phyloP scores from a whole-genome alignment of 139 green algal genomes.

The Chlamydomonas asymmetrica region DNA sequence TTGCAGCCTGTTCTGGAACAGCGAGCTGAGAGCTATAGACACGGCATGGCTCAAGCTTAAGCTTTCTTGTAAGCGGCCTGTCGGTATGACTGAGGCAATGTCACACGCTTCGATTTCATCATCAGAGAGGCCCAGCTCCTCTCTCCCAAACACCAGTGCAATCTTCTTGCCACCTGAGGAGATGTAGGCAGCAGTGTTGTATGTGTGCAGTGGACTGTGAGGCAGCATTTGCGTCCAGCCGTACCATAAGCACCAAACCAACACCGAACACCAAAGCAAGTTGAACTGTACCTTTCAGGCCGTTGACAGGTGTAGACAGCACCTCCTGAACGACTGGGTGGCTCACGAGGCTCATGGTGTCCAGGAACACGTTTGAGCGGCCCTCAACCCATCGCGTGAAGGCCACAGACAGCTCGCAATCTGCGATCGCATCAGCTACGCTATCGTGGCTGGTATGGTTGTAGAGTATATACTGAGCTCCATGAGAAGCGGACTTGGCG shows the following conservation, averaged over 20 bases:
- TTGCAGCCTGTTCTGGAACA: conserved; percentile 44
- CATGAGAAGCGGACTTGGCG: too few relatives aligned
- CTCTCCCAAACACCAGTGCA: conserved; percentile 62
- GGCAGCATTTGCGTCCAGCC: too few relatives aligned
- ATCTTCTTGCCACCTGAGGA: too few relatives aligned
- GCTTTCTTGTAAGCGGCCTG: conserved; percentile 39
- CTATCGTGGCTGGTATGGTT: neutral
- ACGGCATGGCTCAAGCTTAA: conserved; percentile 58
- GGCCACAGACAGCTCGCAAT: neutral
- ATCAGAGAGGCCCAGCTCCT: conserved; percentile 55
- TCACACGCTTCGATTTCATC: conserved; percentile 55
- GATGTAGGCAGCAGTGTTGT: too few relatives aligned
- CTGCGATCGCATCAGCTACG: neutral
- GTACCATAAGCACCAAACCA: too few relatives aligned
- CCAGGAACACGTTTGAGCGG: neutral
- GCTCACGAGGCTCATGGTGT: neutral
- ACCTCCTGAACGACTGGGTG: conserved; percentile 20
- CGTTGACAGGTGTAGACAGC: too few relatives aligned
- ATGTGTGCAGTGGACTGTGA: too few relatives aligned
- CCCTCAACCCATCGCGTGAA: conserved; percentile 24
- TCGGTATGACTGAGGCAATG: conserved; percentile 51
- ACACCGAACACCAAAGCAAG: too few relatives aligned
- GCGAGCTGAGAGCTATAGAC: conserved; percentile 42
- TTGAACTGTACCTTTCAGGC: too few relatives aligned
- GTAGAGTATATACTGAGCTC: too few relatives aligned